phyloP scores from a whole-genome alignment of 352 stramenopile species.

The Phytophthora pini region DNA sequence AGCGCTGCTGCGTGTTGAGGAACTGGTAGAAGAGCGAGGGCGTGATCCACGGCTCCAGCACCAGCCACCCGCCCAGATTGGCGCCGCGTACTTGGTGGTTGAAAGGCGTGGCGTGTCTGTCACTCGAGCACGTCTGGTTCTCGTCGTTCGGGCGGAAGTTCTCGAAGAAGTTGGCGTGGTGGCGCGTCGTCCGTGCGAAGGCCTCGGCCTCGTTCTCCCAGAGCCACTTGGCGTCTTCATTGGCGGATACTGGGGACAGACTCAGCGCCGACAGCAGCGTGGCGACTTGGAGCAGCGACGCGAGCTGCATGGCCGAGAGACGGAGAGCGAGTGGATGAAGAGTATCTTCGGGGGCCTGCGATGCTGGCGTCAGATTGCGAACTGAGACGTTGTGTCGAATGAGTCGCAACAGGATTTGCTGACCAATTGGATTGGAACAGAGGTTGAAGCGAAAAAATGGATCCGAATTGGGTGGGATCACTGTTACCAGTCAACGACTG shows the following conservation, averaged over 20 bases:
- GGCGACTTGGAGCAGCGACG: conserved; percentile 2
- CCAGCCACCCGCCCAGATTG: conserved; percentile 35
- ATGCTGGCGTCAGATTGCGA: conserved; percentile 19
- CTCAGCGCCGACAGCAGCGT: conserved; percentile 6
- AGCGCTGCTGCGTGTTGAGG: conserved; percentile 71
- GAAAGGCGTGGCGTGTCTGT: conserved; percentile 34
- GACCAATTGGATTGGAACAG: too few relatives aligned
- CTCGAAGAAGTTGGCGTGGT: conserved; percentile 47
- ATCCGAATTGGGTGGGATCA: too few relatives aligned
- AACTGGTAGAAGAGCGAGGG: conserved; percentile 41
- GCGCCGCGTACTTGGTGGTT: conserved; percentile 31
- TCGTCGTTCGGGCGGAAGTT: conserved; percentile 56
- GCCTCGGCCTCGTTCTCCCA: conserved; percentile 61
- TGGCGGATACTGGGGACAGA: neutral
- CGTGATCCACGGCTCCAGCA: conserved; percentile 36
- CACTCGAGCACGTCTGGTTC: conserved; percentile 35
- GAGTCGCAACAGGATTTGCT: too few relatives aligned
- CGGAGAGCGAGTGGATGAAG: neutral
- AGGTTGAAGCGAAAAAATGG: too few relatives aligned
- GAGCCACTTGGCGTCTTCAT: conserved; percentile 54
- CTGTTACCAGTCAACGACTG: too few relatives aligned
- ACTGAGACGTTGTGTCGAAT: conserved; percentile 8
- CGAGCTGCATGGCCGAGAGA: conserved; percentile 17
- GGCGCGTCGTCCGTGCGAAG: conserved; percentile 34
- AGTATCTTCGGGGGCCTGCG: conserved; percentile 8